These are phyloP conservation scores for Cyanidiococcus yangmingshanensis DNA, from an alignment of 23 red algal species.

Conservation along the genomic window DNA sequence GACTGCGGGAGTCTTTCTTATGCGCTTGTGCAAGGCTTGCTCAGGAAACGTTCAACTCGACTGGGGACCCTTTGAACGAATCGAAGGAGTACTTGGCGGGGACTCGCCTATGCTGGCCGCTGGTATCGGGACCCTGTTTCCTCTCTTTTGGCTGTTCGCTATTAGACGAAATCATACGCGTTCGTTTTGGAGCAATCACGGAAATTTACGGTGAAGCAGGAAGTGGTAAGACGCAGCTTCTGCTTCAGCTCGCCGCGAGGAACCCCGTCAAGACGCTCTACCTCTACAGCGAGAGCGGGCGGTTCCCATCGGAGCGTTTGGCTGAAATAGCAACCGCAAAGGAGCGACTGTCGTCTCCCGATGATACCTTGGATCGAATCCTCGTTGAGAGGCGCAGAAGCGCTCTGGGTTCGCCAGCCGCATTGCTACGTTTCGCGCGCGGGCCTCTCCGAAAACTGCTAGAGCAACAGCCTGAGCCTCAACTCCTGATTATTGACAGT, in stretches of 20 bases:
- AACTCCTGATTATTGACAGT: conserved; percentile 8
- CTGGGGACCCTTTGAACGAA: background rate
- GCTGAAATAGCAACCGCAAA: background rate
- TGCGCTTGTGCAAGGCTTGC: background rate
- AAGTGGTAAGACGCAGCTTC: conserved; percentile 27
- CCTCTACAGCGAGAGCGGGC: background rate
- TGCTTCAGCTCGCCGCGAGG: conserved; percentile 18
- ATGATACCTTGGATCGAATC: background rate
- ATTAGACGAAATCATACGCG: background rate
- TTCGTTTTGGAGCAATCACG: conserved; percentile 10
- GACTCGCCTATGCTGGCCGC: background rate
- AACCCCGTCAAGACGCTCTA: background rate
- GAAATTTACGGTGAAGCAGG: conserved; percentile 33
- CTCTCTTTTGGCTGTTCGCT: background rate
- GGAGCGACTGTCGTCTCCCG: background rate
- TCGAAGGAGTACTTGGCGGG: background rate
- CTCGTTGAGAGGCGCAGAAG: background rate
- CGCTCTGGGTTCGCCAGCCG: background rate
- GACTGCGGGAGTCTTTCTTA: background rate
- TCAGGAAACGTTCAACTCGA: background rate
- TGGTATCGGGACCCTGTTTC: background rate
- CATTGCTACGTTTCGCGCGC: background rate
- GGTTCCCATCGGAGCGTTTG: background rate
- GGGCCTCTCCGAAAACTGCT: background rate
- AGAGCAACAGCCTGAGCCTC: background rate